Conservation (phyloP, 371 early-diverging fungal species). For the Funneliformis caledonium region DNA sequence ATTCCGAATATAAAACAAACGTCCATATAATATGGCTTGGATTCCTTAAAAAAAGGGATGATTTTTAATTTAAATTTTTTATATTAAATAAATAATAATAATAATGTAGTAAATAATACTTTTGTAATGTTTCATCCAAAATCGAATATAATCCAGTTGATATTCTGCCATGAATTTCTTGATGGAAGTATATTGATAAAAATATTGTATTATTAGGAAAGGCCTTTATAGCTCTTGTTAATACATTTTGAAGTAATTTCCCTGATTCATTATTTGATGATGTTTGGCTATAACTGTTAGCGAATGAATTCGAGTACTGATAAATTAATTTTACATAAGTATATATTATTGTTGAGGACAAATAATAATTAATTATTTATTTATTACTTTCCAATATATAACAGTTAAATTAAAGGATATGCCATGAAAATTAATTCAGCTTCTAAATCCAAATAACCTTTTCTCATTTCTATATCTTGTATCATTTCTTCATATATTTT, state of each 20-base stretch:
- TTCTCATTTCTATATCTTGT: constrained; percentile 39
- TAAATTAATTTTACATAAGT: constrained; percentile 49
- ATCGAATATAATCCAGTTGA: constrained; percentile 59
- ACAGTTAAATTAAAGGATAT: constrained; percentile 42
- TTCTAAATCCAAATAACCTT: constrained; percentile 52
- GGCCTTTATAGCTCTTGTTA: constrained; percentile 50
- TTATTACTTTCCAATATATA: not conserved
- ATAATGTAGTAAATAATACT: constrained; percentile 41
- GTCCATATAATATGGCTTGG: constrained; percentile 63
- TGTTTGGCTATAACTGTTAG: constrained; percentile 49
- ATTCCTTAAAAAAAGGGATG: constrained; percentile 47
- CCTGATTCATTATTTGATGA: not conserved
- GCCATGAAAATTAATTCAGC: constrained; percentile 53
- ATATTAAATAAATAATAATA: not conserved
- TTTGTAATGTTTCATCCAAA: constrained; percentile 50
- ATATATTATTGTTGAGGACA: not conserved
- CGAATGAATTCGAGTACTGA: constrained; percentile 47
- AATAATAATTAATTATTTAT: not conserved
- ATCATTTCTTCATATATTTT: constrained; percentile 48
- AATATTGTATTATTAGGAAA: constrained; percentile 68
- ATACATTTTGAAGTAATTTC: constrained; percentile 49
- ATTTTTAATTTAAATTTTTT: not conserved
- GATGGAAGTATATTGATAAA: constrained; percentile 60
- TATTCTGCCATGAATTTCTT: constrained; percentile 64
- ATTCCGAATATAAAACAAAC: constrained; percentile 60